phyloP scores from a whole-genome alignment of 495 filamentous ascomycete species.

The Neurospora sp. region DNA sequence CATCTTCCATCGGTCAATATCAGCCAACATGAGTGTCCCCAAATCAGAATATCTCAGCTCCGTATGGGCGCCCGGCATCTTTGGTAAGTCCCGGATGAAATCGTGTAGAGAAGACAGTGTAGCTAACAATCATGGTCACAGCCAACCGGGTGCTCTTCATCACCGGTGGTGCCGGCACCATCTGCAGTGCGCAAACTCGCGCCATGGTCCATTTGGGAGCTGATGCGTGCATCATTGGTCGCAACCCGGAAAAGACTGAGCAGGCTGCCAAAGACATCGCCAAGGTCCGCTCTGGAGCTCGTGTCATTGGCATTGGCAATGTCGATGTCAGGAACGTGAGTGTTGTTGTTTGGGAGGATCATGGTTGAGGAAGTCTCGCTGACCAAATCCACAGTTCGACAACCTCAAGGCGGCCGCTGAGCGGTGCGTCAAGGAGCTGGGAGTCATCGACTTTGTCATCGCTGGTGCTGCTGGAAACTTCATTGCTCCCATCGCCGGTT shows the following conservation, averaged over 20 bases:
- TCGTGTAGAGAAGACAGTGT: not conserved
- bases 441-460: constrained; percentile 86
- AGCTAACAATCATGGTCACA: constrained; percentile 18
- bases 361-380: constrained; percentile 8
- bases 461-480: constrained; percentile 96
- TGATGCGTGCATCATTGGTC: constrained; percentile 86
- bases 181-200: constrained; percentile 86
- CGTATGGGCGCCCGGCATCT: constrained; percentile 78
- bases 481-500: constrained; percentile 71
- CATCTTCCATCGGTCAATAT: not conserved
- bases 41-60: constrained; percentile 67
- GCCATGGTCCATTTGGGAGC: constrained; percentile 86
- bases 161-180: constrained; percentile 87
- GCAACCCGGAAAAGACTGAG: constrained; percentile 85
- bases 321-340: constrained; percentile 66
- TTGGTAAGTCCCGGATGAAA: constrained; percentile 41
- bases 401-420: constrained; percentile 63
- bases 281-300: constrained; percentile 61
- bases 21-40: constrained; percentile 50
- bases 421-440: constrained; percentile 68
- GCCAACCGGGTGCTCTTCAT: constrained; percentile 89
- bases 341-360: not conserved
- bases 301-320: constrained; percentile 73
- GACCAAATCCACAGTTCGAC: constrained; percentile 37
- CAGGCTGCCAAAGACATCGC: constrained; percentile 68